A percentile compares a stretch with the other conserved stretches of the same genome.
Conservation (phyloP, 2,329 filamentous ascomycete genomes). For the Epichloe sylvatica region DNA sequence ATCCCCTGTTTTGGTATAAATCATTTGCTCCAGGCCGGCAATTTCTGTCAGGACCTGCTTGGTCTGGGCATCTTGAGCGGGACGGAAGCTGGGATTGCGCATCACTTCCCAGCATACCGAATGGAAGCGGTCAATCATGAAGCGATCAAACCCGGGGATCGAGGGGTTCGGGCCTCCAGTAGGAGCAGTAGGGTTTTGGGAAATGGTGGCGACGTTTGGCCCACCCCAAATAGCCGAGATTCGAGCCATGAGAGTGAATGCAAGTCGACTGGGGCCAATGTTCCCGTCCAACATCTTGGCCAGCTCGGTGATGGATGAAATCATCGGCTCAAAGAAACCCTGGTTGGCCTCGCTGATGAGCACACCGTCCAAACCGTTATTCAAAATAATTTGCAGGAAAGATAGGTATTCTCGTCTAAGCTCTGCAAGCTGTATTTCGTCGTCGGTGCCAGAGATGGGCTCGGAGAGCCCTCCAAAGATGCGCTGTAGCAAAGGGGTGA, state of each 20-base stretch:
- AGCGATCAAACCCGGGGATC: constrained; percentile 81
- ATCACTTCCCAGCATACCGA: constrained; percentile 82
- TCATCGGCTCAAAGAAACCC: constrained; percentile 73
- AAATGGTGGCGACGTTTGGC: constrained; percentile 53
- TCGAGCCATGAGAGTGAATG: constrained; percentile 66
- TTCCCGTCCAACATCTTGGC: constrained; percentile 60
- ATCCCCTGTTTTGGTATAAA: constrained; percentile 80
- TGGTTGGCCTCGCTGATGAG: constrained; percentile 86
- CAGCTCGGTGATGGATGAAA: constrained; percentile 72
- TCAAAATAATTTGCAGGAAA: constrained; percentile 79
- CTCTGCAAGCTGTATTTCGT: constrained; percentile 88
- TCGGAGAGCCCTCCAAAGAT: constrained; percentile 78
- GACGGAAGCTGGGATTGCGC: constrained; percentile 62
- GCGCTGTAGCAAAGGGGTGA: constrained; percentile 78
- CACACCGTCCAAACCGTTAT: constrained; percentile 77
- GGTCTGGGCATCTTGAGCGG: constrained; percentile 69
- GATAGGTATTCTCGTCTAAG: constrained; percentile 89
- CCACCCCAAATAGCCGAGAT: constrained; percentile 89
- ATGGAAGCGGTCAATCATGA: constrained; percentile 82
- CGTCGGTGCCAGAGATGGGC: constrained; percentile 79
- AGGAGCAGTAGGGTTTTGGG: constrained; percentile 35
- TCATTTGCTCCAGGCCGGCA: constrained; percentile 71
- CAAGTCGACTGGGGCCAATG: constrained; percentile 49
- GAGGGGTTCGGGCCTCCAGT: constrained; percentile 37
- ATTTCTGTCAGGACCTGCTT: constrained; percentile 82